A percentile compares a stretch with the other conserved stretches of the same genome.
Evolutionary conservation across 108 stramenopile genomes (phyloP).

Genomic region (Epithemia pelagica): DNA sequence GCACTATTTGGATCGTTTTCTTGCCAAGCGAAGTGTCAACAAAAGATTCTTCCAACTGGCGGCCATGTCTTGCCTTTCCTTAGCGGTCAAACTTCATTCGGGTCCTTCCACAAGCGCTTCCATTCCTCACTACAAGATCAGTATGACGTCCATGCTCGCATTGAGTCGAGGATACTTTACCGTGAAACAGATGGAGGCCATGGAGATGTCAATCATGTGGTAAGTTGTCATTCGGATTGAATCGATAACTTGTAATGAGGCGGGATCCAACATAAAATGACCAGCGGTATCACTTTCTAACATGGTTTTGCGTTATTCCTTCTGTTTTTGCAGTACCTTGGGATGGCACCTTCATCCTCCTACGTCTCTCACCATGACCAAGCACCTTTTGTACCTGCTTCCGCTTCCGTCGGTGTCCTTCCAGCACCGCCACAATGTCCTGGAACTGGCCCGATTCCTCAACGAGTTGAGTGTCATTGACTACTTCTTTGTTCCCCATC

Average conservation of each 20-base stretch:
- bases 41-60: slow-evolving; percentile 57
- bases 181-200: slow-evolving; percentile 55
- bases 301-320: too few relatives aligned
- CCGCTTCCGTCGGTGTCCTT: slow-evolving; percentile 21
- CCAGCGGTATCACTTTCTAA: too few relatives aligned
- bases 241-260: background rate
- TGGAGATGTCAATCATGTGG: slow-evolving; percentile 50
- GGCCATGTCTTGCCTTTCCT: slow-evolving; percentile 63
- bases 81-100: slow-evolving; percentile 67
- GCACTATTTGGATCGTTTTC: slow-evolving; percentile 58
- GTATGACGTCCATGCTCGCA: slow-evolving; percentile 53
- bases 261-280: background rate
- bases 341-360: slow-evolving; percentile 74
- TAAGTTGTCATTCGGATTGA: background rate
- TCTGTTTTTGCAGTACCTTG: background rate
- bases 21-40: slow-evolving; percentile 44
- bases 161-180: slow-evolving; percentile 68
- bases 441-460: slow-evolving; percentile 63
- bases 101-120: slow-evolving; percentile 10
- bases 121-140: slow-evolving; percentile 8
- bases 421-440: slow-evolving; percentile 36
- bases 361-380: slow-evolving; percentile 46
- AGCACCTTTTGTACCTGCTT: slow-evolving; percentile 46
- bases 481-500: slow-evolving; percentile 58
- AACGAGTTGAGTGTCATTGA: slow-evolving; percentile 65